These are phyloP conservation scores for Apophysomyces elegans DNA, from an alignment of 371 early-diverging fungal species.

Conservation along the genomic window DNA sequence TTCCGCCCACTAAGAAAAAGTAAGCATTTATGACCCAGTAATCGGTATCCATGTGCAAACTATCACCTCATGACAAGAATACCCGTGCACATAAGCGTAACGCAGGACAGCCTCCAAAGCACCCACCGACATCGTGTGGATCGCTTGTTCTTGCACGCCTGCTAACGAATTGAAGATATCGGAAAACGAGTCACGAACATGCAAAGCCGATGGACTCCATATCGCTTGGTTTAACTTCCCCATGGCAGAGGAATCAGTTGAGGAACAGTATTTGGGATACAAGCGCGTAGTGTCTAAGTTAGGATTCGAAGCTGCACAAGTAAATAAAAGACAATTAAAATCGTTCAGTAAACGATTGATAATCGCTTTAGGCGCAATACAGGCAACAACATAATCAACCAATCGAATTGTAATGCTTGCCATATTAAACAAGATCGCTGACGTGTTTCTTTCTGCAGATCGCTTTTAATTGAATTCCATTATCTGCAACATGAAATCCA, in stretches of 20 bases:
- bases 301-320: constrained; percentile 7
- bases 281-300: neutral
- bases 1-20: constrained; percentile 38
- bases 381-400: neutral
- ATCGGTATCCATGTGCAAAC: neutral
- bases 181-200: too few relatives aligned
- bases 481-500: constrained; percentile 13
- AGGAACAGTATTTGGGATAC: neutral
- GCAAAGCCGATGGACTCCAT: too few relatives aligned
- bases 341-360: neutral
- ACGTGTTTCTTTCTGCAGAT: neutral
- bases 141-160: neutral
- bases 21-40: neutral
- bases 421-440: neutral
- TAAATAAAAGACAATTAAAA: neutral
- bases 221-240: neutral
- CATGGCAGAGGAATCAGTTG: constrained; percentile 2
- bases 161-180: too few relatives aligned
- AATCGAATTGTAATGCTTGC: neutral
- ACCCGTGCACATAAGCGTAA: constrained; percentile 30
- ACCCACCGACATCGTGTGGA: constrained; percentile 23
- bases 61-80: constrained; percentile 30
- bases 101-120: constrained; percentile 35
- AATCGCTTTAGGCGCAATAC: neutral
- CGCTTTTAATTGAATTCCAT: constrained; percentile 21